Evolutionary conservation across 2,329 filamentous ascomycete genomes (phyloP).

Genomic region (Xylaria polymorpha): DNA sequence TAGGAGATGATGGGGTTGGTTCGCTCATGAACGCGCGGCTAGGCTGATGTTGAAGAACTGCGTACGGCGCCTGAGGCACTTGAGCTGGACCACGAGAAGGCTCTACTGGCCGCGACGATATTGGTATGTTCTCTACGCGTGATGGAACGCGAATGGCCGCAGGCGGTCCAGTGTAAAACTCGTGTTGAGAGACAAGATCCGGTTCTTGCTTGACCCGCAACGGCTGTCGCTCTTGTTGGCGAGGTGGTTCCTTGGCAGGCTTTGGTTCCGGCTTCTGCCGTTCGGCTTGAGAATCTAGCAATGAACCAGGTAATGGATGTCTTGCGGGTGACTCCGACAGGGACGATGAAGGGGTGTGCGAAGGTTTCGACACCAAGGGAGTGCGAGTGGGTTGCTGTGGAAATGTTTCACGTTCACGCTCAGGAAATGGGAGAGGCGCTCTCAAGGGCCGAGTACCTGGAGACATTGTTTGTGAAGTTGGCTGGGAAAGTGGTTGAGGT

Average conservation of each 20-base stretch:
- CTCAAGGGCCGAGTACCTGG: constrained; percentile 58
- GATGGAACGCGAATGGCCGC: constrained; percentile 55
- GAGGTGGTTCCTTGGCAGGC: constrained; percentile 48
- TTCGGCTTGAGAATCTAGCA: constrained; percentile 49
- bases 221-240: constrained; percentile 48
- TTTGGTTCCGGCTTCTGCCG: constrained; percentile 50
- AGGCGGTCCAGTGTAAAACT: constrained; percentile 56
- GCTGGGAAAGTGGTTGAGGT: constrained; percentile 54
- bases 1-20: constrained; percentile 55
- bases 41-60: constrained; percentile 56
- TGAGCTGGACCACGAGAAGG: constrained; percentile 54
- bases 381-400: constrained; percentile 49
- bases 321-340: constrained; percentile 47
- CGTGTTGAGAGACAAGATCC: constrained; percentile 59
- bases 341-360: constrained; percentile 45
- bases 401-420: constrained; percentile 54
- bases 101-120: constrained; percentile 58
- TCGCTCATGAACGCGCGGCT: constrained; percentile 57
- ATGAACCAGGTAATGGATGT: constrained; percentile 48
- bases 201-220: constrained; percentile 63
- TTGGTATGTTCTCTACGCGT: constrained; percentile 55
- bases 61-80: constrained; percentile 51
- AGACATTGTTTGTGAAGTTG: constrained; percentile 59
- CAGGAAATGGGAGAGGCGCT: constrained; percentile 61
- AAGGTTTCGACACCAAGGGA: constrained; percentile 47